Evolutionary conservation across 2,329 filamentous ascomycete species (phyloP).

Genomic region (Massarina eburnea): DNA sequence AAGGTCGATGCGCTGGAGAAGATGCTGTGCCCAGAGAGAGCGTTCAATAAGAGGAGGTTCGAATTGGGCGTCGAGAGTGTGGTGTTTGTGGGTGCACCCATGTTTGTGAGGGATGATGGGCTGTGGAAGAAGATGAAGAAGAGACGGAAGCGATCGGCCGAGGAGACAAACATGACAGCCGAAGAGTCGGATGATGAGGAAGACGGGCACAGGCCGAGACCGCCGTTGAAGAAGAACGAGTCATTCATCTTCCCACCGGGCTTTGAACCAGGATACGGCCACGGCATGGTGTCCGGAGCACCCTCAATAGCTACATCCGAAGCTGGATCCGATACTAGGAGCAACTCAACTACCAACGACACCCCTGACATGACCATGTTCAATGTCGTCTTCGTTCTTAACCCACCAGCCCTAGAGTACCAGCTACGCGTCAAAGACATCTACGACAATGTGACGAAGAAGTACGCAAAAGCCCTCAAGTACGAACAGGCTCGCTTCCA

Average conservation of each 20-base stretch:
- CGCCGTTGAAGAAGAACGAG: constrained; percentile 12
- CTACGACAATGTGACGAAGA: constrained; percentile 87
- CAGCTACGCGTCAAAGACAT: constrained; percentile 73
- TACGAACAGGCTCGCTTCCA: constrained; percentile 87
- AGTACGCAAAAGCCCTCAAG: constrained; percentile 88
- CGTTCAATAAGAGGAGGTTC: constrained; percentile 45
- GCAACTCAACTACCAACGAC: constrained; percentile 52
- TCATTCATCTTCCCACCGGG: constrained; percentile 38
- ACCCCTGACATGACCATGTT: constrained; percentile 89
- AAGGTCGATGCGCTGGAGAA: constrained; percentile 44
- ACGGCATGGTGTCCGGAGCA: constrained; percentile 35
- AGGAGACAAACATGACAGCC: constrained; percentile 23
- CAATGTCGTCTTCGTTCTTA: constrained; percentile 90
- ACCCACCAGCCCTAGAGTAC: constrained; percentile 75
- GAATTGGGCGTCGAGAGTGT: constrained; percentile 44
- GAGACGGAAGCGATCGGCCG: constrained; percentile 27
- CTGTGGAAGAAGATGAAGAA: constrained; percentile 43
- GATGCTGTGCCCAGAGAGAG: constrained; percentile 40
- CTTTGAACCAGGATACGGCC: constrained; percentile 46
- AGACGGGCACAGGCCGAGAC: constrained; percentile 10
- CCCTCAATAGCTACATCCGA: constrained; percentile 36
- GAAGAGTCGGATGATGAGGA: constrained; percentile 19
- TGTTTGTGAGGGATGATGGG: constrained; percentile 46
- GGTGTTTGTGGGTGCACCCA: constrained; percentile 45
- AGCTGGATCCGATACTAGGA: constrained; percentile 43